These are phyloP conservation scores for Macadamia tetraphylla DNA, from an alignment of 164 flowering plant species.

Conservation along the genomic window DNA sequence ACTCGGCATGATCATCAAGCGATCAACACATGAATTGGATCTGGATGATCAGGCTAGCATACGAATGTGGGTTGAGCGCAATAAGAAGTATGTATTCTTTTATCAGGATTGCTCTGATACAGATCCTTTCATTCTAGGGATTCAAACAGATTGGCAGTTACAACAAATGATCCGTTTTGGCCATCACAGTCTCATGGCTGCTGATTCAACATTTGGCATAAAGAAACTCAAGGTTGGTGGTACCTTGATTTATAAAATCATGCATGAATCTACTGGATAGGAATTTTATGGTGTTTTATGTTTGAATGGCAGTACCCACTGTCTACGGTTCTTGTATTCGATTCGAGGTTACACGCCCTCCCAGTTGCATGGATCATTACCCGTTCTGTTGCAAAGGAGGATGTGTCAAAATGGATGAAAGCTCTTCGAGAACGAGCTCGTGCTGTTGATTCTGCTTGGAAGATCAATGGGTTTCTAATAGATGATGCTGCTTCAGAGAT, in stretches of 20 bases:
- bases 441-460: constrained; percentile 65
- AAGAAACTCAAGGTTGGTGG: constrained; percentile 76
- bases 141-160: constrained; percentile 98
- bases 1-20: constrained; percentile 80
- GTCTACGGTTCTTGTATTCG: constrained; percentile 89
- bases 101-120: constrained; percentile 79
- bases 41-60: constrained; percentile 93
- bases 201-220: constrained; percentile 90
- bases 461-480: constrained; percentile 68
- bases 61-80: constrained; percentile 82
- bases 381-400: constrained; percentile 62
- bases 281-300: constrained; percentile 2
- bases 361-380: constrained; percentile 94
- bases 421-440: constrained; percentile 65
- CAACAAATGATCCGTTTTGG: constrained; percentile 98
- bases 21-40: constrained; percentile 93
- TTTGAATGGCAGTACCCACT: constrained; percentile 70
- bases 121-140: constrained; percentile 78
- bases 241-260: neutral
- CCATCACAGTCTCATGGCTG: constrained; percentile 74
- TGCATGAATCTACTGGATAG: neutral
- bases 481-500: constrained; percentile 97
- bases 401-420: constrained; percentile 88
- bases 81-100: constrained; percentile 69
- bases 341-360: constrained; percentile 92